These are phyloP conservation scores for Deuterostichococcus epilithicus DNA, from an alignment of 139 green algal species.

Conservation along the genomic window DNA sequence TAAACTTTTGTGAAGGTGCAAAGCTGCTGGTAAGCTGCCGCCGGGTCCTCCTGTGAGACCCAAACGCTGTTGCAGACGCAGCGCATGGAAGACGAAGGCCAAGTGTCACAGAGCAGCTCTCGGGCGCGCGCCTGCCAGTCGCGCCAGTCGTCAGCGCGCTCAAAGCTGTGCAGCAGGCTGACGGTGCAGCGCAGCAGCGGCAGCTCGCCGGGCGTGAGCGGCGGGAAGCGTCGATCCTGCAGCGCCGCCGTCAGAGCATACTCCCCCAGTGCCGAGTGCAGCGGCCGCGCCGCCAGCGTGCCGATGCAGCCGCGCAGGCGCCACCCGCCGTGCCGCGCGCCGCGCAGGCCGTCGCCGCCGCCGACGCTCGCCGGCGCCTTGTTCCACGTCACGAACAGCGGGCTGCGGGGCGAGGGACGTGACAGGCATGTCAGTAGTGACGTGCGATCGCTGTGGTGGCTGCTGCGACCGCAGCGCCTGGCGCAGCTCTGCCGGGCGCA, in stretches of 20 bases:
- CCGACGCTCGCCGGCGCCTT: slow-evolving; percentile 31
- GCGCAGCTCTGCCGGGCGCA: too few relatives aligned
- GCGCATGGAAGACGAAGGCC: too few relatives aligned
- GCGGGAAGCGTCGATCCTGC: slow-evolving; percentile 62
- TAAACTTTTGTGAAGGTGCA: too few relatives aligned
- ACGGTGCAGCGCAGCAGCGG: slow-evolving; percentile 70
- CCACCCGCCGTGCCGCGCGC: slow-evolving; percentile 2
- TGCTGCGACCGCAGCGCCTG: too few relatives aligned
- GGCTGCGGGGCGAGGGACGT: slow-evolving; percentile 27
- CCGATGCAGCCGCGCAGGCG: slow-evolving; percentile 79
- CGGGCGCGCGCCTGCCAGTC: slow-evolving; percentile 75
- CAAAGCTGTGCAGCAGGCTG: slow-evolving; percentile 68
- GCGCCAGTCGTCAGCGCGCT: slow-evolving; percentile 47
- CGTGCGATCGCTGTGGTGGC: neutral
- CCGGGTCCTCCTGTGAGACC: too few relatives aligned
- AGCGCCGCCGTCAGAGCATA: slow-evolving; percentile 77
- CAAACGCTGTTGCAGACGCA: too few relatives aligned
- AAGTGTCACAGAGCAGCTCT: too few relatives aligned
- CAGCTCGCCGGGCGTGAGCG: slow-evolving; percentile 48
- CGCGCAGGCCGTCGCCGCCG: neutral
- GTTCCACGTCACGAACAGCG: slow-evolving; percentile 82
- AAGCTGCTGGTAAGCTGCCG: too few relatives aligned
- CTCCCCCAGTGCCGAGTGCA: slow-evolving; percentile 60
- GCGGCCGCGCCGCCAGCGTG: slow-evolving; percentile 56
- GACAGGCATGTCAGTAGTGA: neutral